Evolutionary conservation across 2,329 filamentous ascomycete genomes (phyloP).

Genomic region (Elsinoe perseae): DNA sequence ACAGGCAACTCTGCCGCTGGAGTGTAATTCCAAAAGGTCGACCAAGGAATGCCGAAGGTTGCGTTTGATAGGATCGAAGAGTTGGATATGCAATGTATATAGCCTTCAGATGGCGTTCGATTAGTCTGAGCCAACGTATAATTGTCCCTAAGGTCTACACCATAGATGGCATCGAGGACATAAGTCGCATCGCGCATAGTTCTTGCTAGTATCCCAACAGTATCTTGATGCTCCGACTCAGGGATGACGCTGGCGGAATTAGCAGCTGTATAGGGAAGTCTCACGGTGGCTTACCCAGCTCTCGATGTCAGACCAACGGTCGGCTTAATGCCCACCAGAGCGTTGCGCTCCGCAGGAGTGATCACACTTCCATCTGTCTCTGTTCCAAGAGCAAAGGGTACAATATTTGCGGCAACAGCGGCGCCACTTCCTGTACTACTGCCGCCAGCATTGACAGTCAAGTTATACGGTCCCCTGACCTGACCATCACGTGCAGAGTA

Average conservation of each 20-base stretch:
- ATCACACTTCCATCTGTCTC: constrained; percentile 66
- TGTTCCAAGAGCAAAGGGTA: constrained; percentile 60
- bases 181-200: constrained; percentile 63
- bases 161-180: constrained; percentile 60
- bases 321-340: constrained; percentile 65
- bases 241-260: constrained; percentile 43
- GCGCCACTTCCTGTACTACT: constrained; percentile 60
- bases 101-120: constrained; percentile 50
- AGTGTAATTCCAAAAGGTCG: constrained; percentile 60
- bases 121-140: constrained; percentile 54
- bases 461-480: constrained; percentile 58
- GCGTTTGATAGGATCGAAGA: constrained; percentile 52
- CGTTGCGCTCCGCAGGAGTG: constrained; percentile 61
- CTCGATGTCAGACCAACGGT: constrained; percentile 66
- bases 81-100: constrained; percentile 48
- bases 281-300: constrained; percentile 25
- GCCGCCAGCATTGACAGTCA: constrained; percentile 60
- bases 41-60: constrained; percentile 63
- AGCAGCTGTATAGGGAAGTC: not conserved
- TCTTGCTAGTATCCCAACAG: constrained; percentile 58
- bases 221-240: constrained; percentile 60
- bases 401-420: constrained; percentile 56
- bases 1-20: constrained; percentile 48
- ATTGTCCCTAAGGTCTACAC: constrained; percentile 55
- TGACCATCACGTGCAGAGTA: constrained; percentile 60